Evolutionary conservation across 345 rosid genomes (phyloP).

Genomic region (Durio zibethinus): DNA sequence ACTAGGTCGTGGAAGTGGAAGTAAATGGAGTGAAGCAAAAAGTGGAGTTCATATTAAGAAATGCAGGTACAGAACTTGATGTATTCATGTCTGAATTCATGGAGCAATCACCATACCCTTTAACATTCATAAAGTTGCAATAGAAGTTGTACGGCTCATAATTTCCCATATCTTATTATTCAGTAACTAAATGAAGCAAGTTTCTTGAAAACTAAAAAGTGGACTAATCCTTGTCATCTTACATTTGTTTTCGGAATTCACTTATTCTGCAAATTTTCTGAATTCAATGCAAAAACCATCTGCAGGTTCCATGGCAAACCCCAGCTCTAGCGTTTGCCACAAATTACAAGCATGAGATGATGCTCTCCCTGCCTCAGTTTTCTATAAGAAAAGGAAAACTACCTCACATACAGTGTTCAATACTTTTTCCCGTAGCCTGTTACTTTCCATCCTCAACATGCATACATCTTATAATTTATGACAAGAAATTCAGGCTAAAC

Average conservation of each 20-base stretch:
- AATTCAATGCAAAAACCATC: constrained; percentile 7
- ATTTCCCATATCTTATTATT: not conserved
- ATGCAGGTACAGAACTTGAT: constrained; percentile 51
- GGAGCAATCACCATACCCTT: not conserved
- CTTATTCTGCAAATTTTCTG: constrained; percentile 9
- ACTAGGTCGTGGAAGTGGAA: constrained; percentile 78
- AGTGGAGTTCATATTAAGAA: constrained; percentile 86
- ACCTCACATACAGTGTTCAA: not conserved
- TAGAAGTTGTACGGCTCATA: not conserved
- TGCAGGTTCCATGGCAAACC: constrained; percentile 57
- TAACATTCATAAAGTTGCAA: not conserved
- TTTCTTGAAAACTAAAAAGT: not conserved
- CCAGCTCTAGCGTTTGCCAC: constrained; percentile 40
- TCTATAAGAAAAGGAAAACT: not conserved
- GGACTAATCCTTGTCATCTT: not conserved
- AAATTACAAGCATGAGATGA: constrained; percentile 46
- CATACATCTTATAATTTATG: not conserved
- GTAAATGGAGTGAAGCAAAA: constrained; percentile 81
- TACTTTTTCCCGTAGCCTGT: not conserved
- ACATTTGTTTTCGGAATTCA: not conserved
- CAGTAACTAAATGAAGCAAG: not conserved
- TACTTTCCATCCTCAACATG: not conserved
- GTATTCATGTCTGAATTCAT: not conserved
- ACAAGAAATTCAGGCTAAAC: not conserved
- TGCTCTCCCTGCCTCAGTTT: not conserved